These are phyloP conservation scores for Cyberlindnera euphorbiae DNA, from an alignment of 805 yeast species.

Conservation along the genomic window DNA sequence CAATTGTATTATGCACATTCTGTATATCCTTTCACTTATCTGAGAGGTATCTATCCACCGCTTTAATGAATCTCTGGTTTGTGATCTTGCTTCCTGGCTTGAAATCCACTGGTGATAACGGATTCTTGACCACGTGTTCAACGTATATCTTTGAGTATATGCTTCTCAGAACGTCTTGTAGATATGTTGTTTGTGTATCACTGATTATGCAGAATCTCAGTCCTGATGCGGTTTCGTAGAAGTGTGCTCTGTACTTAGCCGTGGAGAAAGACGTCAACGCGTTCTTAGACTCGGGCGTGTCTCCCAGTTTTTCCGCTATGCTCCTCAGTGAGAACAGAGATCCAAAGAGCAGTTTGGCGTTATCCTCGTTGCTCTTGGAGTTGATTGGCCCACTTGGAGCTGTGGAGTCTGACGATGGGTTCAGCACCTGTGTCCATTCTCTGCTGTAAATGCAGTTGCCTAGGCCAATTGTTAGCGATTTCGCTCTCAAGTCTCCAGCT, in stretches of 20 bases:
- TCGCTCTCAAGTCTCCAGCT: neutral
- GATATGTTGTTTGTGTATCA: constrained; percentile 53
- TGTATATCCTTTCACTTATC: constrained; percentile 7
- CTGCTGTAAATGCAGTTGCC: constrained; percentile 76
- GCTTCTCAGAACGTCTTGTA: constrained; percentile 50
- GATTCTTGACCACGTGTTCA: constrained; percentile 57
- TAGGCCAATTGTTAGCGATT: constrained; percentile 11
- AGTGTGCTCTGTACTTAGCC: constrained; percentile 73
- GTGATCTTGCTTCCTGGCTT: constrained; percentile 45
- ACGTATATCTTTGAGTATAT: constrained; percentile 58
- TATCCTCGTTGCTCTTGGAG: constrained; percentile 57
- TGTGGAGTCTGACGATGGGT: constrained; percentile 11
- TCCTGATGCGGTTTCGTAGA: constrained; percentile 73
- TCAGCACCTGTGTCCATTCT: constrained; percentile 50
- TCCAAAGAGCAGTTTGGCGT: constrained; percentile 82
- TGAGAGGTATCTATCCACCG: constrained; percentile 14
- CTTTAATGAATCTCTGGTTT: constrained; percentile 45
- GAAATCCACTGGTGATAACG: constrained; percentile 56
- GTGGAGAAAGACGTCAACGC: constrained; percentile 57
- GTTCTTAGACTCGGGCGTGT: constrained; percentile 29
- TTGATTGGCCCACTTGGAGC: constrained; percentile 37
- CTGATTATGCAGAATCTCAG: constrained; percentile 71
- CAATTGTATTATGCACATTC: neutral
- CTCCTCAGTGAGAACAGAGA: constrained; percentile 74
- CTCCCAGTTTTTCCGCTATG: constrained; percentile 54